A percentile compares a stretch with the other conserved stretches of the same genome.
These are phyloP conservation scores for Tuber aestivum DNA, from an alignment of 495 filamentous ascomycete species.

Conservation along the genomic window DNA sequence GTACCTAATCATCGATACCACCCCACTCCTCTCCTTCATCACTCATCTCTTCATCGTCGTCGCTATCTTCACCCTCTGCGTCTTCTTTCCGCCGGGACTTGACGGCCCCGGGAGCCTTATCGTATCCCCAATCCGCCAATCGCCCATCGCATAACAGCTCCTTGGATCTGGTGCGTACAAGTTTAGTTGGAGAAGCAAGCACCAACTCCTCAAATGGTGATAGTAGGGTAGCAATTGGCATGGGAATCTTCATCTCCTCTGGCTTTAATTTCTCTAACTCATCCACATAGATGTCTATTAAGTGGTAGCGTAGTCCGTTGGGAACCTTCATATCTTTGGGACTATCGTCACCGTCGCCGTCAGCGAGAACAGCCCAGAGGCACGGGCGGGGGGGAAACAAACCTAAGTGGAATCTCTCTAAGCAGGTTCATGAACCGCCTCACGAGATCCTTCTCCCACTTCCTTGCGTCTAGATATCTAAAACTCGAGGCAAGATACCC, in stretches of 20 bases:
- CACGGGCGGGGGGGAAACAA: slow-evolving; percentile 25
- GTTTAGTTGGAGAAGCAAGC: slow-evolving; percentile 59
- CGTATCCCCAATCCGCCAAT: slow-evolving; percentile 48
- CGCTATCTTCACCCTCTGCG: slow-evolving; percentile 48
- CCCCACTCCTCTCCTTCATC: slow-evolving; percentile 45
- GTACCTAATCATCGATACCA: slow-evolving; percentile 38
- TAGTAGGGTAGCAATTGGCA: slow-evolving; percentile 54
- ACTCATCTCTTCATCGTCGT: slow-evolving; percentile 45
- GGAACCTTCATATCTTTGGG: slow-evolving; percentile 53
- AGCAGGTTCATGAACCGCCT: slow-evolving; percentile 41
- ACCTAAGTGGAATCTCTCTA: slow-evolving; percentile 45
- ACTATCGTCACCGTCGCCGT: slow-evolving; percentile 4
- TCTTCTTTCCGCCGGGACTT: slow-evolving; percentile 7
- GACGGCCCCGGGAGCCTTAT: slow-evolving; percentile 6
- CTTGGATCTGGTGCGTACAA: slow-evolving; percentile 62
- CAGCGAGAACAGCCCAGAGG: slow-evolving; percentile 9
- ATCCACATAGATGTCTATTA: slow-evolving; percentile 86
- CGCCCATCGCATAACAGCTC: slow-evolving; percentile 72
- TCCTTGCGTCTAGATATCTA: slow-evolving; percentile 47
- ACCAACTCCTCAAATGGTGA: slow-evolving; percentile 55
- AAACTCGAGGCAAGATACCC: slow-evolving; percentile 66
- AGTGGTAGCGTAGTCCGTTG: slow-evolving; percentile 78
- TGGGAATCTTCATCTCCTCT: slow-evolving; percentile 42
- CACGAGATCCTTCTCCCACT: slow-evolving; percentile 43
- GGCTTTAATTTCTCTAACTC: slow-evolving; percentile 66